Base-by-base conservation (phyloP, 164 flowering plant species). In the Piper betle region DNA sequence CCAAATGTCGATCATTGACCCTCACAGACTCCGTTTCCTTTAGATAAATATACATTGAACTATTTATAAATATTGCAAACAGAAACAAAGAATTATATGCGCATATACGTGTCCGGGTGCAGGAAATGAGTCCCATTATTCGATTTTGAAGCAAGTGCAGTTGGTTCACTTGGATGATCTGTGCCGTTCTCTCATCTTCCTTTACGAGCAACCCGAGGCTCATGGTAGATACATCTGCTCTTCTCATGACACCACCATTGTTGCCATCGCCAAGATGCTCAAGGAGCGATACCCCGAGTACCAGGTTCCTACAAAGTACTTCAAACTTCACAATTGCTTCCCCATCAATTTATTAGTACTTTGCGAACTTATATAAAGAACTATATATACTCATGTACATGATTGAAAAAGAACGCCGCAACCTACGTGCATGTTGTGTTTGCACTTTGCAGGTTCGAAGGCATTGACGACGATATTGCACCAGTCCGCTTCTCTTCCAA, bases 171-270 rank as follows among this genome's bases (percentile, higher is more conserved):
- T 85, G 64, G 92, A 90, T 69, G 95, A 87, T 57, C 74, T 90
- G 13, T 84, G 90, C 74, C 72, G 53, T 19, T 73, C 84, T 58
- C 97, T 85, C 52, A 83, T 90, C 19, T 82, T 68, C 76, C 63
- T 90, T 59, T 81, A 60, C n/a, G 87, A 90, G 73, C 58, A 78
- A 40, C 85, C 90, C 1, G 66, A 79, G 37, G 86, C 95, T 0
- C 62, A 84, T 55, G 97, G 97, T 18, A 82, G 95, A 53, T 90
- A 84, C 76, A 82, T 90, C 55, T 85, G 91, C 69, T 81, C 92
- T 12, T 77, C 90, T 1, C 62, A 76, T 39, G 79, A 81, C 20
- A 75, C 80, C 3, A 85, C 82, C 65, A 85, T 90, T 46, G 57
- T 74, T 17, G 78, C 79, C 1, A 42, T 83, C 48, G 84, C 83